Conservation (phyloP, 257 asterid genomes). For the Fraxinus pennsylvanica region DNA sequence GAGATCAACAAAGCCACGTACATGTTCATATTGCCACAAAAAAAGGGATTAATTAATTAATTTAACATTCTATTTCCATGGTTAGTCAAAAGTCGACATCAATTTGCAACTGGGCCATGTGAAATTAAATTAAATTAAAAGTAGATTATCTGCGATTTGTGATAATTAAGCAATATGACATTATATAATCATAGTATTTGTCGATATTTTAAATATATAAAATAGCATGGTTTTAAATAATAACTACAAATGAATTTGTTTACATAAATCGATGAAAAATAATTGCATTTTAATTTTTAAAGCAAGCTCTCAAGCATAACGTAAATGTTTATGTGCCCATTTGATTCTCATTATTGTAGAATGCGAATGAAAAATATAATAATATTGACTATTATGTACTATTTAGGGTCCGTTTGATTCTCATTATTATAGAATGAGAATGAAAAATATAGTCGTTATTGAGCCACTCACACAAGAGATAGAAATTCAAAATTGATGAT, state of each 20-base stretch:
- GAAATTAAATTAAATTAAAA: background rate
- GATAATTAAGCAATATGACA: background rate
- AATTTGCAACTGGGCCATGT: constrained; percentile 3
- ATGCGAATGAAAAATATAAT: too few relatives aligned
- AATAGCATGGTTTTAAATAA: background rate
- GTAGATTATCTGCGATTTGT: background rate
- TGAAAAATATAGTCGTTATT: too few relatives aligned
- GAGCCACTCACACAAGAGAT: too few relatives aligned
- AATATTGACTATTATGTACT: too few relatives aligned
- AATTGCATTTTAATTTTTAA: background rate
- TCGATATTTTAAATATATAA: background rate
- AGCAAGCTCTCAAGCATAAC: background rate
- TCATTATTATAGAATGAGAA: too few relatives aligned
- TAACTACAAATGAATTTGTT: background rate
- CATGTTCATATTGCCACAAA: constrained; percentile 26
- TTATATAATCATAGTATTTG: background rate
- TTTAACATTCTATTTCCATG: background rate
- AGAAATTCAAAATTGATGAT: too few relatives aligned
- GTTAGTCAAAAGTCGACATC: too few relatives aligned
- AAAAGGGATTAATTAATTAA: background rate
- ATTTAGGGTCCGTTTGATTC: too few relatives aligned
- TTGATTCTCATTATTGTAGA: too few relatives aligned
- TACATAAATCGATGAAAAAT: background rate
- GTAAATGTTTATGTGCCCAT: too few relatives aligned
- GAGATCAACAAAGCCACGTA: constrained; percentile 40